Percentiles rank a stretch among this genome's conserved stretches.
phyloP scores from a whole-genome alignment of 169 alveolate species.

The Plasmodium coatneyi region DNA sequence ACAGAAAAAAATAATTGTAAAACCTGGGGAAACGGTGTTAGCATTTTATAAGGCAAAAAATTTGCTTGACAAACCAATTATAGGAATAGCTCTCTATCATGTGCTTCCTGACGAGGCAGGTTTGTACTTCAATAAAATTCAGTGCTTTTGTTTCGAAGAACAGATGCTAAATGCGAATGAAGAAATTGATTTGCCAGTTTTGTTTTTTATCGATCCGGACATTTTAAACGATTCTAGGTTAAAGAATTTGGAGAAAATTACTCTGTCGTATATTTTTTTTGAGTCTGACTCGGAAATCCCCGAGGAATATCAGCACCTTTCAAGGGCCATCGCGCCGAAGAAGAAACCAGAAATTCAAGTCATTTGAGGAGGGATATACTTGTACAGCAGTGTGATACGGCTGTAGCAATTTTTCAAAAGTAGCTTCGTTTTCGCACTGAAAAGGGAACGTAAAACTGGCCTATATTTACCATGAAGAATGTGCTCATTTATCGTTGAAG shows the following conservation, averaged over 20 bases:
- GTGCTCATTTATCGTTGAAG: neutral
- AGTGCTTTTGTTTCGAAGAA: constrained; percentile 96
- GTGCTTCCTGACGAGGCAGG: constrained; percentile 95
- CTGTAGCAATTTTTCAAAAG: neutral
- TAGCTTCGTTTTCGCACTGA: neutral
- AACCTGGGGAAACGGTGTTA: constrained; percentile 93
- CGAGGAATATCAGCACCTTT: constrained; percentile 84
- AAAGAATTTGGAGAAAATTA: constrained; percentile 86
- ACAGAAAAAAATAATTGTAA: constrained; percentile 86
- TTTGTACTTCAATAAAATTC: constrained; percentile 94
- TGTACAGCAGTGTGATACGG: neutral
- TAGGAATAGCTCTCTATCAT: constrained; percentile 93
- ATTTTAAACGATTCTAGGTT: constrained; percentile 90
- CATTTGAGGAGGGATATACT: neutral
- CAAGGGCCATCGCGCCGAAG: constrained; percentile 74
- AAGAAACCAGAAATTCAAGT: constrained; percentile 53
- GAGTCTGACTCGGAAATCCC: constrained; percentile 92
- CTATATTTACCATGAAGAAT: neutral
- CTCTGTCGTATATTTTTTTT: constrained; percentile 93
- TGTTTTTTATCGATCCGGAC: constrained; percentile 94
- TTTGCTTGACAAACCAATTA: constrained; percentile 83
- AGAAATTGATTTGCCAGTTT: constrained; percentile 95
- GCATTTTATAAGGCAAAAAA: constrained; percentile 91
- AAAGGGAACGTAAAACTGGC: neutral
- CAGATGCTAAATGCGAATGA: constrained; percentile 95